These are phyloP conservation scores for Carallia brachiata DNA, from an alignment of 345 rosid species.

Conservation along the genomic window DNA sequence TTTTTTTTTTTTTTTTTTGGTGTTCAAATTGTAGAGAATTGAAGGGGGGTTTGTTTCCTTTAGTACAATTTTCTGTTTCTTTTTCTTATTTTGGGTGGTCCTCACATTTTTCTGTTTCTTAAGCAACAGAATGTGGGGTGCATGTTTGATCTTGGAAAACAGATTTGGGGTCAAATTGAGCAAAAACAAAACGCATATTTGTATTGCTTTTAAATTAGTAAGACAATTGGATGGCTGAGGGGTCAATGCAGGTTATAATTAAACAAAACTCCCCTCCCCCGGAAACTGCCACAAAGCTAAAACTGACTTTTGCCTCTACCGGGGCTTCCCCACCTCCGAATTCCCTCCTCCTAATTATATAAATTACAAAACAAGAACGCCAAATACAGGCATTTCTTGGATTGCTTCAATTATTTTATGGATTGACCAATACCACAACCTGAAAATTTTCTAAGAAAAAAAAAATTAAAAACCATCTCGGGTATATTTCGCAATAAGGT, in stretches of 20 bases:
- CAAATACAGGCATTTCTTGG: too few relatives aligned
- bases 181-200: background rate
- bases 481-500: too few relatives aligned
- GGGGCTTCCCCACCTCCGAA: too few relatives aligned
- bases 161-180: background rate
- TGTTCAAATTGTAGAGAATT: background rate
- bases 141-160: slow-evolving; percentile 17
- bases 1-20: background rate
- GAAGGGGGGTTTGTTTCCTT: background rate
- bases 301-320: slow-evolving; percentile 11
- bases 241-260: slow-evolving; percentile 21
- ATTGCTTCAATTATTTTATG: too few relatives aligned
- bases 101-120: slow-evolving; percentile 7
- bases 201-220: slow-evolving; percentile 6
- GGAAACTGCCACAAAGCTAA: slow-evolving; percentile 20
- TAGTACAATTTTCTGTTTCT: slow-evolving; percentile 6
- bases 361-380: too few relatives aligned
- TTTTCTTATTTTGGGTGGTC: background rate
- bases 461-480: too few relatives aligned
- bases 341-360: too few relatives aligned
- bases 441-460: too few relatives aligned
- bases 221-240: slow-evolving; percentile 27
- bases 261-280: background rate
- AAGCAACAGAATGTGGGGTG: slow-evolving; percentile 24
- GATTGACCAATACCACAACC: too few relatives aligned